Conservation (phyloP, 2,329 filamentous ascomycete genomes). For the Pseudocercospora pini-densiflorae region DNA sequence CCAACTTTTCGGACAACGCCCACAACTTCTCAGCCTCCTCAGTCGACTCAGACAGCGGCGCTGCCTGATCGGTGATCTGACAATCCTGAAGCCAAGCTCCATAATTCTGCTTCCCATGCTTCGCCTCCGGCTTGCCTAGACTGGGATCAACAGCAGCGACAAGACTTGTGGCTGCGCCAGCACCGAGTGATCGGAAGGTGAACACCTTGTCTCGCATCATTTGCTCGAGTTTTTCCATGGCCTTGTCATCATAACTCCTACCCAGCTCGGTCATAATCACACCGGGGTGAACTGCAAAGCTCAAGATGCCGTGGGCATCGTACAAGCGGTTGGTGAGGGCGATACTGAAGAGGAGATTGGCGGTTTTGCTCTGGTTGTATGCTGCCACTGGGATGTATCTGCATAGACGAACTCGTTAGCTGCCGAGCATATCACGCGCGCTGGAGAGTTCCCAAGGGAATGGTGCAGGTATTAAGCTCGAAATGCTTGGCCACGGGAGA, state of each 20-base stretch:
- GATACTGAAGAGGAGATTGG: conserved; percentile 43
- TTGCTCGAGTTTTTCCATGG: background rate
- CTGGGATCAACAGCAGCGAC: conserved; percentile 8
- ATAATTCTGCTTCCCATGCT: conserved; percentile 10
- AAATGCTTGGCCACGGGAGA: too few relatives aligned
- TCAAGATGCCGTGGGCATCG: conserved; percentile 23
- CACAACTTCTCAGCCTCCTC: conserved; percentile 50
- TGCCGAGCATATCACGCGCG: too few relatives aligned
- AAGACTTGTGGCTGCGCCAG: conserved; percentile 10
- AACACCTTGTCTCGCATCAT: background rate
- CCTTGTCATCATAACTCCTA: conserved; percentile 1
- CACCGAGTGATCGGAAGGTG: conserved; percentile 1
- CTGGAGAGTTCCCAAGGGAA: background rate
- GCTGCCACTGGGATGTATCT: conserved; percentile 40
- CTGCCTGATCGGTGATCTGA: conserved; percentile 37
- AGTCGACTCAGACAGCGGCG: conserved; percentile 34
- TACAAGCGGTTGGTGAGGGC: conserved; percentile 36
- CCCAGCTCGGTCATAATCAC: conserved; percentile 26
- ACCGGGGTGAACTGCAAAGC: conserved; percentile 22
- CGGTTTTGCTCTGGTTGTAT: conserved; percentile 45
- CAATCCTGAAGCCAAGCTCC: conserved; percentile 29
- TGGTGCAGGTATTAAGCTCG: too few relatives aligned
- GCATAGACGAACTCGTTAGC: background rate
- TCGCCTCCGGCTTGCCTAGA: background rate
- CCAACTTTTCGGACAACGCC: conserved; percentile 24